Base-by-base conservation (phyloP, 2,329 filamentous ascomycete genomes). In the Clonostachys byssicola region DNA sequence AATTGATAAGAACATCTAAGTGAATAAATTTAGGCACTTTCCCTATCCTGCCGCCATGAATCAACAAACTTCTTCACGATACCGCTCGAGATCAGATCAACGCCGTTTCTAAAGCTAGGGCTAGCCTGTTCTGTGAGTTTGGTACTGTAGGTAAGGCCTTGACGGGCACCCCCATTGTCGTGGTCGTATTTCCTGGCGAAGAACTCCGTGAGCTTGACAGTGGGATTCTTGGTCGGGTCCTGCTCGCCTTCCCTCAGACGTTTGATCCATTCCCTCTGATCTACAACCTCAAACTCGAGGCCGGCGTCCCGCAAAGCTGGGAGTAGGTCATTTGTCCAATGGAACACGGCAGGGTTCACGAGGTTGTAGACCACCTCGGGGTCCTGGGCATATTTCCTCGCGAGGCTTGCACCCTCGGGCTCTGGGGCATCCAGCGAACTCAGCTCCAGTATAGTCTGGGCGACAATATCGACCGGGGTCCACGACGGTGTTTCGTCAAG, bases 141-240 rank as follows among this genome's bases (percentile, higher is more conserved):
- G 18, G 18, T 20, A 20, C 18, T 20, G 18, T 20, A 20, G 5
- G 18, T 20, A 20, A 20, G 18, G 18, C 5, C 18, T 20, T 20
- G 18, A 20, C 18, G 18, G 5, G 18, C 18, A 5, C 18, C 18
- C 18, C 18, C 18, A 4, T 20, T 20, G 18, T 20, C 18, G 5
- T 20, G 18, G 44, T 50, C 45, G 38, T 60, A 60, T 34, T 60
- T 60, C 0, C 49, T 42, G 23, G 57, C 56, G 48, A 78, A 80
- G 61, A 77, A 81, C 38, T 77, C 74, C 1, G 77, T 49, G 2
- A 80, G 61, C 56, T 78, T 79, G 51, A 77, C 66, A 0, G 73
- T 67, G 12, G 77, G 75, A 52, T 81, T 81, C n/a, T 53, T 58
- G 5, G 62, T 51, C 0, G 73, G 68, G 44, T 78, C 70, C 1